Base-by-base conservation (phyloP, 1,139 yeast species). In the Nakaseomyces glabratus region DNA sequence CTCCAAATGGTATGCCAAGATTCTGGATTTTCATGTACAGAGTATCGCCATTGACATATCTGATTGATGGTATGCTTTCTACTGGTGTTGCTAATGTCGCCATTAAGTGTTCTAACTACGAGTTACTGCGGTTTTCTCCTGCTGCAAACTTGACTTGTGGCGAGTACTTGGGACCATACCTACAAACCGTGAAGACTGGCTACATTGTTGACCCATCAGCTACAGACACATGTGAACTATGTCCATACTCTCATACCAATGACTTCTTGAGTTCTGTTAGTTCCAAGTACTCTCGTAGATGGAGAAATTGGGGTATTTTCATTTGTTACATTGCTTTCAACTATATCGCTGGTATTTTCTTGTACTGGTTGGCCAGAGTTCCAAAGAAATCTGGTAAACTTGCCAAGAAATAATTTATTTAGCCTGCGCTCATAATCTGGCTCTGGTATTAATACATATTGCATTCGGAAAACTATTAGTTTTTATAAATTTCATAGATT, bases 351-450 rank as follows among this genome's bases (percentile, higher is more conserved):
- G 69, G 80, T 6, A 52, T 76, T 17, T 57, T 69, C 52, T 59
- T 80, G 35, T 82, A 80, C 61, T 82, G 82, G 79, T 57, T 78
- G 32, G 73, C 74, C 13, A 73, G 93, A 62, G 93, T 82, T 38
- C 93, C 93, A 40, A 59, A 59, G 50, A 55, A 50, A 41, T 36
- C 35, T 21, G 37, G 38, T 7, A 42, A 44, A 12, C 26, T 33
- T 5, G 20, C 31, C 22, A 33, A 33, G 22, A 33, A 32, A 14
- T 32, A 24, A 19, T 22, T 13, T 3, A 14, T n/a, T n/a, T n/a
- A n/a, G n/a, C n/a, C n/a, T n/a, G n/a, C n/a, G n/a, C n/a, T n/a
- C n/a, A n/a, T n/a, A n/a, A n/a, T n/a, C n/a, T n/a, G n/a, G n/a
- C n/a, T n/a, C n/a, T n/a, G n/a, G n/a, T n/a, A n/a, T n/a, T n/a